These are phyloP conservation scores for Aspergillus sp. DNA, from an alignment of 2,329 filamentous ascomycete species.

Conservation along the genomic window DNA sequence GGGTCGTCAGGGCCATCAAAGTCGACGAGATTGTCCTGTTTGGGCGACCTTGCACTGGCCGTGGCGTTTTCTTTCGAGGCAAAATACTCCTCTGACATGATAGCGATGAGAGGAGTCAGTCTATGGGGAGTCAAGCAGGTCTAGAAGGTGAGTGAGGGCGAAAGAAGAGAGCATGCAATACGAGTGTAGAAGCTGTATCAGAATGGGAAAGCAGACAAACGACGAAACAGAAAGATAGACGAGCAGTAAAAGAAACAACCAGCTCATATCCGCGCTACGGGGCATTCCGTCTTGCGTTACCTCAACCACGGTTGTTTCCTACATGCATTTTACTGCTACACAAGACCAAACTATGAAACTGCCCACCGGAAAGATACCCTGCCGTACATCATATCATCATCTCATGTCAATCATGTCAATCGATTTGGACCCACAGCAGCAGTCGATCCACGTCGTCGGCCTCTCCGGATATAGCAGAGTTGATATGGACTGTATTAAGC, in stretches of 20 bases:
- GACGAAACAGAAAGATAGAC: not conserved
- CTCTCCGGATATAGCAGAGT: too few species aligned
- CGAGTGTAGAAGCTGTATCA: not conserved
- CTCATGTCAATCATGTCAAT: not conserved
- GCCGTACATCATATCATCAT: not conserved
- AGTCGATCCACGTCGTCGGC: too few species aligned
- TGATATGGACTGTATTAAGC: too few species aligned
- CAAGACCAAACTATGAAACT: not conserved
- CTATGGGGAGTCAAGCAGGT: too few species aligned
- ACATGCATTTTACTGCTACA: not conserved
- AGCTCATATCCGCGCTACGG: not conserved
- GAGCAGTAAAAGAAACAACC: not conserved
- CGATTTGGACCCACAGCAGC: not conserved
- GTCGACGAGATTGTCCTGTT: conserved; percentile 5
- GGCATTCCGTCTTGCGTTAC: not conserved
- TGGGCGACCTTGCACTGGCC: not conserved
- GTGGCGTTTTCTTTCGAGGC: not conserved
- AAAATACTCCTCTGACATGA: not conserved
- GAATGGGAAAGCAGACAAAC: not conserved
- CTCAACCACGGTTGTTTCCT: not conserved
- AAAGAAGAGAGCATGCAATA: not conserved
- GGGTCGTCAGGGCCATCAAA: conserved; percentile 10
- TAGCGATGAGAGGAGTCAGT: not conserved
- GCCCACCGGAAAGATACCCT: not conserved
- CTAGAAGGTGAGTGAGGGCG: not conserved